Percentiles rank a stretch among this genome's conserved stretches.
phyloP scores from a whole-genome alignment of 1,284 basidiomycete genomes.

The Rhodotorula sp. region DNA sequence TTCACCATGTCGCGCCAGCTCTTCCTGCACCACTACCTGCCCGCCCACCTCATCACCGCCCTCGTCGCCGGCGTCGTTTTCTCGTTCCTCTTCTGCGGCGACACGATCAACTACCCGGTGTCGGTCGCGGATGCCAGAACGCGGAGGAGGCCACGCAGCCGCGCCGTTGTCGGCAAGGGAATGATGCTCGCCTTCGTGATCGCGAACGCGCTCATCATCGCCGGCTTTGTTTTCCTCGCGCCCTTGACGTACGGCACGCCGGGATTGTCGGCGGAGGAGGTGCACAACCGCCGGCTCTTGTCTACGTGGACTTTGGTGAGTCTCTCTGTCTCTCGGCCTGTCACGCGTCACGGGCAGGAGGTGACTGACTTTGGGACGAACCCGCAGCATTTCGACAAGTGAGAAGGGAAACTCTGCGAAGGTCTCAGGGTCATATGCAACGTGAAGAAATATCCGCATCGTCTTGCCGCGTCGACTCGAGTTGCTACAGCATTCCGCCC shows the following conservation, averaged over 20 bases:
- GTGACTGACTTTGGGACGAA: not conserved
- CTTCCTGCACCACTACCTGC: slow-evolving; percentile 97
- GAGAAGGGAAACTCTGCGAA: not conserved
- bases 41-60: slow-evolving; percentile 74
- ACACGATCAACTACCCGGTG: slow-evolving; percentile 90
- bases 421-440: too few relatives aligned
- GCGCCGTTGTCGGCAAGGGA: slow-evolving; percentile 70
- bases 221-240: slow-evolving; percentile 70
- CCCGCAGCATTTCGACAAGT: slow-evolving; percentile 6
- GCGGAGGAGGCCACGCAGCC: slow-evolving; percentile 61
- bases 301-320: slow-evolving; percentile 45
- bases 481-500: not conserved
- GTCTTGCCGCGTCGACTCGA: too few relatives aligned
- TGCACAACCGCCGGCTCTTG: slow-evolving; percentile 43
- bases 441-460: too few relatives aligned
- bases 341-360: not conserved
- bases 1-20: slow-evolving; percentile 96
- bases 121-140: slow-evolving; percentile 65
- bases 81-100: slow-evolving; percentile 80
- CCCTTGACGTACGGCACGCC: slow-evolving; percentile 90
- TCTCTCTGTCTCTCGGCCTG: not conserved
- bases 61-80: slow-evolving; percentile 87
- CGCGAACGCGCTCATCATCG: slow-evolving; percentile 60
- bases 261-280: slow-evolving; percentile 53
- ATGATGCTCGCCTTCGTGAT: slow-evolving; percentile 56